These are phyloP conservation scores for Polyporus tsugae DNA, from an alignment of 1,284 basidiomycete genomes.

Conservation along the genomic window DNA sequence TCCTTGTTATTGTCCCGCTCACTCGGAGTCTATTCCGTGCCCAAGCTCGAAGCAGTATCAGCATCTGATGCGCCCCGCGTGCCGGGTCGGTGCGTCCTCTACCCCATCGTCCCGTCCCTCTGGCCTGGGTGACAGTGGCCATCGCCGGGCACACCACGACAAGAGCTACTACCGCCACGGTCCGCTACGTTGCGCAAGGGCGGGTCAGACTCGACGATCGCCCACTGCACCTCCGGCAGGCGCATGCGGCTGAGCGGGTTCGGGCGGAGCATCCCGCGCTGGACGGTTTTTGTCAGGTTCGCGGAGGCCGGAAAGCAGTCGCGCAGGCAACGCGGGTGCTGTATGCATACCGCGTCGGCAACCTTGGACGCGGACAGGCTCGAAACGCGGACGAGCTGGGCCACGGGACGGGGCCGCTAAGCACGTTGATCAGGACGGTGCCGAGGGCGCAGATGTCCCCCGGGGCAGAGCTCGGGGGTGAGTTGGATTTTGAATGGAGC, in stretches of 20 bases:
- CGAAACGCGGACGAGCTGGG: constrained; percentile 69
- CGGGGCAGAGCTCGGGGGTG: constrained; percentile 63
- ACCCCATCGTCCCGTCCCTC: too few species aligned
- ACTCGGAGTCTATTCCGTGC: too few species aligned
- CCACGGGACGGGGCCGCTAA: constrained; percentile 92
- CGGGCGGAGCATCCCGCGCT: constrained; percentile 62
- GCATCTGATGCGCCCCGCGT: too few species aligned
- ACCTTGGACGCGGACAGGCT: constrained; percentile 73
- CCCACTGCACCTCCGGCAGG: constrained; percentile 63
- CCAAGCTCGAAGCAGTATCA: too few species aligned
- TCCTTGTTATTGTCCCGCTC: constrained; percentile 14
- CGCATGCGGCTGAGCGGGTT: constrained; percentile 60
- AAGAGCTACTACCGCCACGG: too few species aligned
- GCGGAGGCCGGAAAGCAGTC: constrained; percentile 76
- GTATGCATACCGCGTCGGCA: constrained; percentile 22
- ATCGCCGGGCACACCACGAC: too few species aligned
- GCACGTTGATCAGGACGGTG: constrained; percentile 66
- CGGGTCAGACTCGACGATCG: constrained; percentile 37
- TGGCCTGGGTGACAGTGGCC: too few species aligned
- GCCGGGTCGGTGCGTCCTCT: neutral
- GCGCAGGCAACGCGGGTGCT: constrained; percentile 70
- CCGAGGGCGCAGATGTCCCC: constrained; percentile 92
- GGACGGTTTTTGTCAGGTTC: constrained; percentile 63
- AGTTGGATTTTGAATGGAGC: neutral
- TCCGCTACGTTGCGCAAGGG: constrained; percentile 26